A percentile compares a stretch with the other conserved stretches of the same genome.
phyloP scores from a whole-genome alignment of 306 rosid species.

The Citrullus amarus region DNA sequence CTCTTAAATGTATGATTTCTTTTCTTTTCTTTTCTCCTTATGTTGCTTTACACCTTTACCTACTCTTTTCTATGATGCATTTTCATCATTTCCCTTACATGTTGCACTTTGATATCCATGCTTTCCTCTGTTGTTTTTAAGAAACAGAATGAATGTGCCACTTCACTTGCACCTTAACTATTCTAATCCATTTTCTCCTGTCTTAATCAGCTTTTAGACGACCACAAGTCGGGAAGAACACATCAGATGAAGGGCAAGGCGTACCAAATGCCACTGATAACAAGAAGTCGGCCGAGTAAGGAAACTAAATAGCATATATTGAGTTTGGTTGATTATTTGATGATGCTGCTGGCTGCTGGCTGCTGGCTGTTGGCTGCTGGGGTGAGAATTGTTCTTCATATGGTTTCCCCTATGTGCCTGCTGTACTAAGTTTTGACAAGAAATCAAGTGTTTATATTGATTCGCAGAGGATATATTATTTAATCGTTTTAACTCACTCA shows the following conservation, averaged over 20 bases:
- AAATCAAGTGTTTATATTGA: not conserved
- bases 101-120: not conserved
- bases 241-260: not conserved
- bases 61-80: not conserved
- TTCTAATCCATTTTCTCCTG: too few relatives aligned
- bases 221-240: not conserved
- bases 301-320: not conserved
- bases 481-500: not conserved
- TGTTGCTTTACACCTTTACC: not conserved
- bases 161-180: not conserved
- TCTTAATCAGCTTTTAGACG: not conserved
- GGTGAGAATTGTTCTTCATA: not conserved
- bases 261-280: not conserved
- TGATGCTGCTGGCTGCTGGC: not conserved
- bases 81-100: not conserved
- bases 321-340: not conserved
- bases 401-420: not conserved
- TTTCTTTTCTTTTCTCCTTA: not conserved
- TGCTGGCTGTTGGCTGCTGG: not conserved
- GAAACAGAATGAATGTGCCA: not conserved
- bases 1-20: conserved; percentile 50
- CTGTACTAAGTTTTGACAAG: not conserved
- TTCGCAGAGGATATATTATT: not conserved
- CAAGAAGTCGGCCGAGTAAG: not conserved
- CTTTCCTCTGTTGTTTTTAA: not conserved